phyloP scores from a whole-genome alignment of 768 basidiomycete species.

The Scleroderma bovista region DNA sequence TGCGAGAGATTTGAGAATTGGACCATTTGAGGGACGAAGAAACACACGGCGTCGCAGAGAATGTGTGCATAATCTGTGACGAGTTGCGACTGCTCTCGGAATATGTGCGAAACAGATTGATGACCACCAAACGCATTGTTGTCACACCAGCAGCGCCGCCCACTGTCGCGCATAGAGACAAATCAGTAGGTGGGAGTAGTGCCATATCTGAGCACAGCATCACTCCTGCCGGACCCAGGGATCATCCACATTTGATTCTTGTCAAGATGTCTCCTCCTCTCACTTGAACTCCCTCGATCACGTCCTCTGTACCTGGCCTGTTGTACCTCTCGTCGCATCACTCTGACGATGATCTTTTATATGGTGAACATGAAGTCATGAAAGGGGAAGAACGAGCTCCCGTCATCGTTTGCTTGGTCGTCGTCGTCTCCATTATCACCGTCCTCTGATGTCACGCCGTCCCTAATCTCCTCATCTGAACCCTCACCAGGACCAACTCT shows the following conservation, averaged over 20 bases:
- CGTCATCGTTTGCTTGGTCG: constrained; percentile 34
- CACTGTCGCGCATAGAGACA: no score
- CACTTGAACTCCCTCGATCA: no score
- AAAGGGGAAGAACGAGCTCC: constrained; percentile 10
- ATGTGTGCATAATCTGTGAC: constrained; percentile 64
- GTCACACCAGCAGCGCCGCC: not conserved
- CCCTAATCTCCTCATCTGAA: no score
- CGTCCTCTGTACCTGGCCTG: constrained; percentile 30
- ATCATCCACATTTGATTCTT: constrained; percentile 19
- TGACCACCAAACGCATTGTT: constrained; percentile 13
- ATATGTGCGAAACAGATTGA: constrained; percentile 41
- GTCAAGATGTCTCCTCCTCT: constrained; percentile 42
- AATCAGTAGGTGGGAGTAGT: constrained; percentile 41
- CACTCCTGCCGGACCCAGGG: constrained; percentile 22
- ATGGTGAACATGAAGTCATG: constrained; percentile 29
- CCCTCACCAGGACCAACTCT: no score
- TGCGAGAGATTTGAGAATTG: constrained; percentile 57
- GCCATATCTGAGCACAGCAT: constrained; percentile 29
- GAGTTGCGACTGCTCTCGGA: constrained; percentile 62
- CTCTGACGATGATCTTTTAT: constrained; percentile 62
- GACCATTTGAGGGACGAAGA: constrained; percentile 61
- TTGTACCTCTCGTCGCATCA: constrained; percentile 60
- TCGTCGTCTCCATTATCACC: constrained; percentile 31
- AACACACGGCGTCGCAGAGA: constrained; percentile 55
- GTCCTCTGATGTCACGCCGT: no score